Evolutionary conservation across 805 yeast genomes (phyloP), one percentile per base, ranked within the genome.

Genomic region (Zygotorulaspora danielsina): DNA sequence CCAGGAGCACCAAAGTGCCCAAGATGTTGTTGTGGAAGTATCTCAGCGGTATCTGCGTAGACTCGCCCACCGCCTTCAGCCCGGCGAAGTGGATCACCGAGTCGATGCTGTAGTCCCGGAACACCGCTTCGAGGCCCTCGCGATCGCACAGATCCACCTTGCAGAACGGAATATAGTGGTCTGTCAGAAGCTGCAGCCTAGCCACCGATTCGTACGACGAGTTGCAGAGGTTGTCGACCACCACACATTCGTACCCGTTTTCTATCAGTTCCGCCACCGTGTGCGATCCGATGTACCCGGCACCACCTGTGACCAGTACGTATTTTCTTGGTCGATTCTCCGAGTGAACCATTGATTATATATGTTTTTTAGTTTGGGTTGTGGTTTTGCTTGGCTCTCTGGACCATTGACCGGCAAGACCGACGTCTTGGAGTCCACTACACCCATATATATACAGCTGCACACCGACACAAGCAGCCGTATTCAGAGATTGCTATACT

Each of bases 241-340:
- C 73, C n/a, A 84, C 79, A 21, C 83, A 86, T 19, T 79, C 72
- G 53, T 78, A 73, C 18, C 85, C 86, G 37, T 74, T 69, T 44
- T 73, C 71, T 35, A 79, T 57, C 38, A 81, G 69, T 51, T 77
- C 83, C 34, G 78, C 76, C 12, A 74, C 84, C 1, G 90, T 81
- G 57, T 84, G 93, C 7, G 90, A 81, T 18, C 93, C 94, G 54
- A 85, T 83, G 63, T 84, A 84, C 15, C 95, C 93, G 19, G 90
- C 85, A 34, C 94, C 94, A 32, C 94, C 94, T 16, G 93, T 83
- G 19, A 84, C 89, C 38, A 83, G 67, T 32, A 81, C 76, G 57
- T 67, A 68, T 36, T 58, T 61, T 9, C 22, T 31, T 6, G 20
- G 10, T 20, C 4, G 12, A 6, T 29, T 29, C 11, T 34, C 36